These are phyloP conservation scores for Globisporangium iwayamae DNA, from an alignment of 352 stramenopile species.

Conservation along the genomic window DNA sequence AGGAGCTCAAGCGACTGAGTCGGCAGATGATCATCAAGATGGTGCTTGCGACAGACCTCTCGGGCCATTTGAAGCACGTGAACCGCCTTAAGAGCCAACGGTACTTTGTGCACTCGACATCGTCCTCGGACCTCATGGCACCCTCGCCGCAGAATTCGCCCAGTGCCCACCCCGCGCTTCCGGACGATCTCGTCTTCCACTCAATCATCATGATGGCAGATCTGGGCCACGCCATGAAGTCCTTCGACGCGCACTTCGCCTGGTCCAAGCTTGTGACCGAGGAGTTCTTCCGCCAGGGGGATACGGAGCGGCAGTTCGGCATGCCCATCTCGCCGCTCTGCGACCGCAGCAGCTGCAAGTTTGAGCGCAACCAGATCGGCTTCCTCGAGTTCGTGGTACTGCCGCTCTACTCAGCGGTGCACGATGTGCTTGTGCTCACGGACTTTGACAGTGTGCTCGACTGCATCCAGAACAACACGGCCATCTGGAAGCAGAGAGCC, in stretches of 20 bases:
- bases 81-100: conserved; percentile 75
- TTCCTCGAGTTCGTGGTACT: conserved; percentile 76
- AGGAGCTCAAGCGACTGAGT: conserved; percentile 44
- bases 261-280: conserved; percentile 64
- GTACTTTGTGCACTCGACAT: conserved; percentile 36
- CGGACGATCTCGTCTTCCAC: conserved; percentile 55
- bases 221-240: conserved; percentile 62
- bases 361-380: conserved; percentile 67
- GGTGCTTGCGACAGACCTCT: conserved; percentile 83
- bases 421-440: conserved; percentile 42
- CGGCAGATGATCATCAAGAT: conserved; percentile 77
- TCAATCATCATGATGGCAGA: conserved; percentile 80
- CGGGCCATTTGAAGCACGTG: conserved; percentile 69
- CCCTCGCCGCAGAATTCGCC: not conserved
- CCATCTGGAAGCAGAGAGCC: conserved; percentile 34
- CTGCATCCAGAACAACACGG: conserved; percentile 42
- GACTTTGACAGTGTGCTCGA: conserved; percentile 47
- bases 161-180: conserved; percentile 12
- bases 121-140: conserved; percentile 24
- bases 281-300: conserved; percentile 69
- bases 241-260: conserved; percentile 47
- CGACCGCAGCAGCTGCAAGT: conserved; percentile 43
- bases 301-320: conserved; percentile 52
- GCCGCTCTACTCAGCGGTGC: conserved; percentile 49
- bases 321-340: conserved; percentile 63